phyloP scores from a whole-genome alignment of 345 rosid species.

The Excoecaria agallocha region DNA sequence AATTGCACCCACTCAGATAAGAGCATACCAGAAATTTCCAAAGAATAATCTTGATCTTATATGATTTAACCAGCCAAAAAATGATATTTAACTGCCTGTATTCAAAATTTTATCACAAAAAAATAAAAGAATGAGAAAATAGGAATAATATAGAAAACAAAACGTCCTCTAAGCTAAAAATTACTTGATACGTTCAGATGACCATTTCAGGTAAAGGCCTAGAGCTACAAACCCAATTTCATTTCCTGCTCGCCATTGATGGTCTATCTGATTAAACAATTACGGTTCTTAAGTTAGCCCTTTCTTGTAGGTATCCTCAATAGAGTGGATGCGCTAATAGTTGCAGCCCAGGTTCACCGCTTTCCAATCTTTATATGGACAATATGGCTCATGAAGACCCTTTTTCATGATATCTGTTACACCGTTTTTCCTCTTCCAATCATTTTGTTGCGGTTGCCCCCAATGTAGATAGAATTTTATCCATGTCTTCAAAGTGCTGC shows the following conservation, averaged over 20 bases:
- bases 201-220: slow-evolving; percentile 9
- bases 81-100: background rate
- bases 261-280: slow-evolving; percentile 7
- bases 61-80: background rate
- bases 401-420: background rate
- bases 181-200: background rate
- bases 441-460: slow-evolving; percentile 40
- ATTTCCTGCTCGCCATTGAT: slow-evolving; percentile 5
- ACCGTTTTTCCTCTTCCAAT: slow-evolving; percentile 3
- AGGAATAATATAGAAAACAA: background rate
- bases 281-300: background rate
- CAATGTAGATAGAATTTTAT: slow-evolving; percentile 49
- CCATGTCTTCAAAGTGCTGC: slow-evolving; percentile 79
- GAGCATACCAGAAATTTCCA: too few species aligned
- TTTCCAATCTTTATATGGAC: slow-evolving; percentile 2
- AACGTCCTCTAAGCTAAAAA: background rate
- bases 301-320: background rate
- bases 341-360: background rate
- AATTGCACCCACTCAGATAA: too few species aligned
- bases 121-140: background rate
- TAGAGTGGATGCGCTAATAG: background rate
- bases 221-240: slow-evolving; percentile 12
- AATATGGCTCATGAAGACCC: background rate
- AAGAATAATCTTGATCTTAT: background rate
- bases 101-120: background rate